Conservation (phyloP, 352 stramenopile genomes). For the Peronospora belbahrii region DNA sequence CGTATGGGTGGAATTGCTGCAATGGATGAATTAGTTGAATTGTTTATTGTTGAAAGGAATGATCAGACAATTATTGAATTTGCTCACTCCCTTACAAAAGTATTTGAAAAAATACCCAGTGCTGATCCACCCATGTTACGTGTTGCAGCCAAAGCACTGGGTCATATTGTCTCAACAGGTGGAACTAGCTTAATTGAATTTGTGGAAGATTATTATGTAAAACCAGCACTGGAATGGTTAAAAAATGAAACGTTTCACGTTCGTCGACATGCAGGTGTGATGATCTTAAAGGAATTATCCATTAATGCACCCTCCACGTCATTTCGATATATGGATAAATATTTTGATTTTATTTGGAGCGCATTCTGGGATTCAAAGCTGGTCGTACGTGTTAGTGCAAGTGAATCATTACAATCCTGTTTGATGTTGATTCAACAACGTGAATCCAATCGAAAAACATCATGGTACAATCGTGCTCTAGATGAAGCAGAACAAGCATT, state of each 20-base stretch:
- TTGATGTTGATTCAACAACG: slow-evolving; percentile 84
- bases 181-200: slow-evolving; percentile 85
- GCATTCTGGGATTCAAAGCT: slow-evolving; percentile 81
- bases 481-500: slow-evolving; percentile 73
- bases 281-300: slow-evolving; percentile 83
- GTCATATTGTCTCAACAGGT: slow-evolving; percentile 83
- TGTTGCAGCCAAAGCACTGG: slow-evolving; percentile 66
- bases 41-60: slow-evolving; percentile 85
- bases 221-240: slow-evolving; percentile 81
- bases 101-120: slow-evolving; percentile 83
- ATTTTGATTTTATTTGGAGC: slow-evolving; percentile 88
- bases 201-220: slow-evolving; percentile 85
- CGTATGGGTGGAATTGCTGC: slow-evolving; percentile 80
- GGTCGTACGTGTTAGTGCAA: slow-evolving; percentile 69
- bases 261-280: slow-evolving; percentile 71
- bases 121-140: slow-evolving; percentile 66
- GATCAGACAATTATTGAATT: slow-evolving; percentile 88
- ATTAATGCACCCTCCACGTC: slow-evolving; percentile 81
- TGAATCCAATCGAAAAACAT: slow-evolving; percentile 80
- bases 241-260: slow-evolving; percentile 88
- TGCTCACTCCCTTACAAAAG: slow-evolving; percentile 76
- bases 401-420: slow-evolving; percentile 76
- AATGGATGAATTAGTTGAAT: slow-evolving; percentile 85
- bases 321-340: slow-evolving; percentile 85
- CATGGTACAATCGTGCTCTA: slow-evolving; percentile 70